Base-by-base conservation (phyloP, 163 green algal genomes). In the Dunaliella salina region DNA sequence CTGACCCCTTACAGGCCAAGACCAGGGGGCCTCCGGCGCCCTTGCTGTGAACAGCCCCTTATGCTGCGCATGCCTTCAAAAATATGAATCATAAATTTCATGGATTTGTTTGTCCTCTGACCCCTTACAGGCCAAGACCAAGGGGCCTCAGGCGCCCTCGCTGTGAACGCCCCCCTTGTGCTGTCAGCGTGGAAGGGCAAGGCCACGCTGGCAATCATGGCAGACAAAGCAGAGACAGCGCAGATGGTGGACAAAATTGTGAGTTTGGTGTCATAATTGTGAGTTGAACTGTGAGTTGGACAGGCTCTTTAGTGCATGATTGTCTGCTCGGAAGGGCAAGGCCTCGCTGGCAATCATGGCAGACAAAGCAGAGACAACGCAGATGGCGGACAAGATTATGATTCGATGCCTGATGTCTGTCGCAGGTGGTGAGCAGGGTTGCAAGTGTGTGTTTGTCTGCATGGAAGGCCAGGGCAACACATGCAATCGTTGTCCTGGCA, bases 311-410 rank as follows among this genome's bases (percentile, higher is more conserved):
- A n/a, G n/a, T n/a, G n/a, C n/a, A n/a, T 82, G 75, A 45, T 1
- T 96, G n/a, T 87, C 88, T 79, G 94, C 90, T 83, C 96, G 95
- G 94, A 91, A 93, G 67, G 94, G 93, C 34, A 88, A 91, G 29
- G 89, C 87, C 15, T 92, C 63, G 75, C 29, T 97, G 25, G 92
- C 90, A 24, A 89, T 96, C 69, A 91, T 97, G 89, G 93, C 95
- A 30, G 89, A 90, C 81, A 95, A 95, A 91, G 80, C 85, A 13
- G 94, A 96, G 90, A 93, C 89, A 40, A 81, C 84, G 40, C 91
- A 95, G 88, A 92, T 96, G 87, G 83, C 89, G 1, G 94, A 96
- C 63, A 93, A 94, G 87, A 72, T 96, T n/a, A 86, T 85, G 86
- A 78, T 83, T 50, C 1, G 25, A 34, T 50, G 32, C 45, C 25